A percentile compares a stretch with the other conserved stretches of the same genome.
phyloP scores from a whole-genome alignment of 2,329 filamentous ascomycete species.

The Aspergillus spinulosporus region DNA sequence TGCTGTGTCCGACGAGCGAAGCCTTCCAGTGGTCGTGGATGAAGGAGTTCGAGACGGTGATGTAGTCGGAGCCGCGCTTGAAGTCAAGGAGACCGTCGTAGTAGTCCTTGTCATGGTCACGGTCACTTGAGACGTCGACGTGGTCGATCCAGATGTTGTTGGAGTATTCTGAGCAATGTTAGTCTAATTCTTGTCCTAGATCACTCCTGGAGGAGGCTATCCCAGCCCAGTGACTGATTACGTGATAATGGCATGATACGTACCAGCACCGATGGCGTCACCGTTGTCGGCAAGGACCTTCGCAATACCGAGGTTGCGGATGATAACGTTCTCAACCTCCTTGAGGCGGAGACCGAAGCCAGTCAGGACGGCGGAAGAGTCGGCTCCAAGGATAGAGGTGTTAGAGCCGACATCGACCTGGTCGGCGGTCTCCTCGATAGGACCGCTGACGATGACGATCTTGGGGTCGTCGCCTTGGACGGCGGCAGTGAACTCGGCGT shows the following conservation, averaged over 20 bases:
- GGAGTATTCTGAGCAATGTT: slow-evolving; percentile 25
- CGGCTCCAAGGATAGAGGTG: slow-evolving; percentile 54
- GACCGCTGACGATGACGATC: slow-evolving; percentile 50
- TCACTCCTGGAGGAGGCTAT: background rate
- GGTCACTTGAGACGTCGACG: slow-evolving; percentile 63
- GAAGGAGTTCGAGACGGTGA: slow-evolving; percentile 53
- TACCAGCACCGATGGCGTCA: slow-evolving; percentile 61
- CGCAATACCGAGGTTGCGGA: slow-evolving; percentile 62
- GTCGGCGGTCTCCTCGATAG: slow-evolving; percentile 45
- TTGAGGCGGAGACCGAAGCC: slow-evolving; percentile 52
- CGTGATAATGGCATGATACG: slow-evolving; percentile 9
- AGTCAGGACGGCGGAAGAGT: slow-evolving; percentile 57
- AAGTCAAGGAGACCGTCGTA: slow-evolving; percentile 68
- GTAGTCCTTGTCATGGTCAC: slow-evolving; percentile 64
- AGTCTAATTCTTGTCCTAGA: background rate
- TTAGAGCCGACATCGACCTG: slow-evolving; percentile 52
- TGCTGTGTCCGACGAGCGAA: slow-evolving; percentile 60
- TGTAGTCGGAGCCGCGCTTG: slow-evolving; percentile 63
- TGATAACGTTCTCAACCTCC: slow-evolving; percentile 59
- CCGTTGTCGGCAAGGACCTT: slow-evolving; percentile 58
- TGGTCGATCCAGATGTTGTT: slow-evolving; percentile 68
- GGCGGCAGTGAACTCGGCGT: slow-evolving; percentile 53
- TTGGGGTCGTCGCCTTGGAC: slow-evolving; percentile 49
- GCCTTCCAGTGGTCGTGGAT: slow-evolving; percentile 64
- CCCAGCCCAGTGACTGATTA: background rate